phyloP scores from a whole-genome alignment of 148 eudicot species.

The Dysphania ambrosioides region DNA sequence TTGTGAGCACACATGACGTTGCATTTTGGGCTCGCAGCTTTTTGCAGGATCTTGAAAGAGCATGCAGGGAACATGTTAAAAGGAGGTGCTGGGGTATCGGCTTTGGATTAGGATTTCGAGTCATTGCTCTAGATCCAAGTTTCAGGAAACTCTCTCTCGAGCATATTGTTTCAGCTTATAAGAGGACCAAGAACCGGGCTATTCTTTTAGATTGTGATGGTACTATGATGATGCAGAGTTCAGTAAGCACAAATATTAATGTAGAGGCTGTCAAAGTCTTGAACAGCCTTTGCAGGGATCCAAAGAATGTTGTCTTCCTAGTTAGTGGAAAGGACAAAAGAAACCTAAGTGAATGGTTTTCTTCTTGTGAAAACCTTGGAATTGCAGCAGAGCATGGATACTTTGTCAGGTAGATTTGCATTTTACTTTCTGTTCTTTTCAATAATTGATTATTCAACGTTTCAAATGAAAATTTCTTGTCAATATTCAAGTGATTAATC shows the following conservation, averaged over 20 bases:
- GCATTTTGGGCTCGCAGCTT: slow-evolving; percentile 87
- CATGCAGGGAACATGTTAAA: slow-evolving; percentile 70
- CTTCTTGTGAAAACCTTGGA: slow-evolving; percentile 62
- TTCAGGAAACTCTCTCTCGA: slow-evolving; percentile 73
- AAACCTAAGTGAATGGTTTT: slow-evolving; percentile 66
- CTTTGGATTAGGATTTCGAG: slow-evolving; percentile 77
- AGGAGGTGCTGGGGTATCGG: slow-evolving; percentile 86
- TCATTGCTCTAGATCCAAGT: slow-evolving; percentile 68
- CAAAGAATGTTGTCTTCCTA: slow-evolving; percentile 66
- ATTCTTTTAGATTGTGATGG: slow-evolving; percentile 84
- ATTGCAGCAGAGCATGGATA: slow-evolving; percentile 92
- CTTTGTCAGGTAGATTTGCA: slow-evolving; percentile 52
- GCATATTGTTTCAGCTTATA: slow-evolving; percentile 80
- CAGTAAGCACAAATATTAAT: slow-evolving; percentile 50
- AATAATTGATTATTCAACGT: slow-evolving; percentile 1
- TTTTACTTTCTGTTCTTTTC: slow-evolving; percentile 6
- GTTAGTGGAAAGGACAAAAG: slow-evolving; percentile 66
- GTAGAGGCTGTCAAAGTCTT: slow-evolving; percentile 52
- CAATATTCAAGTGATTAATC: neutral
- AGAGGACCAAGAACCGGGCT: slow-evolving; percentile 64
- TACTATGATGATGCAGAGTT: slow-evolving; percentile 55
- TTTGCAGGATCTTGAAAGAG: slow-evolving; percentile 73
- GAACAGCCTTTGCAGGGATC: slow-evolving; percentile 56
- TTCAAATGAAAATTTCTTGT: neutral
- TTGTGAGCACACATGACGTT: slow-evolving; percentile 80